A percentile compares a stretch with the other conserved stretches of the same genome.
phyloP scores from a whole-genome alignment of 257 asterid species.

The Fraxinus excelsior region DNA sequence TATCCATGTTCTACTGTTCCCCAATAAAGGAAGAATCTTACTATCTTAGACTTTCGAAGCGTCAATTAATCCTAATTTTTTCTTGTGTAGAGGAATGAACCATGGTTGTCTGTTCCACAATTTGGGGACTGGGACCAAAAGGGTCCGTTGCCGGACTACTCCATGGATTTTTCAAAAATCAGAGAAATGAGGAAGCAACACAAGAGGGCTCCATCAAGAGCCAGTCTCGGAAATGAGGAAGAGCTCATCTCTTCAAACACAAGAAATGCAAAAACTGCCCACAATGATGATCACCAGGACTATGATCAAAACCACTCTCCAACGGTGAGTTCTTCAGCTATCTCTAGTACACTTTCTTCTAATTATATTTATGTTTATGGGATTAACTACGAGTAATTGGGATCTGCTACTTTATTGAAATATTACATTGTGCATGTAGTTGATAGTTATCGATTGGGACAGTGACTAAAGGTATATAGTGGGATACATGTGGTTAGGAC shows the following conservation, averaged over 20 bases:
- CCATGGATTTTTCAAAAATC: constrained; percentile 60
- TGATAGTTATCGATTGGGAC: constrained; percentile 26
- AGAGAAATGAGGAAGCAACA: constrained; percentile 65
- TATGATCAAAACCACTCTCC: constrained; percentile 40
- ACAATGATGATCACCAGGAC: constrained; percentile 29
- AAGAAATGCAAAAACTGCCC: constrained; percentile 29
- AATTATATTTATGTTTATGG: background rate
- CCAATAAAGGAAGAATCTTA: too few relatives aligned
- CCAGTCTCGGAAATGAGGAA: constrained; percentile 63
- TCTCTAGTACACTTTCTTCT: background rate
- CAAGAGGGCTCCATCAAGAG: constrained; percentile 59
- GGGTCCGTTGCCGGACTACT: constrained; percentile 57
- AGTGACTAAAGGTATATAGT: background rate
- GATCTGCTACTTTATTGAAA: background rate
- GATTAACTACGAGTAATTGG: background rate
- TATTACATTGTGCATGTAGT: constrained; percentile 10
- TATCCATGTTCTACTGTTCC: background rate
- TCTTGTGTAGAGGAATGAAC: constrained; percentile 32
- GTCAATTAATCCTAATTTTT: background rate
- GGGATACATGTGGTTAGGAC: constrained; percentile 30
- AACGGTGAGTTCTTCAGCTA: constrained; percentile 32
- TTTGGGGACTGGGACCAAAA: constrained; percentile 70
- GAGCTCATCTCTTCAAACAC: constrained; percentile 43
- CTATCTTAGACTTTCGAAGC: background rate
- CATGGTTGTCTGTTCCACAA: constrained; percentile 63